Conservation (phyloP, 2,329 filamentous ascomycete genomes). For the Parastagonospora avenae region DNA sequence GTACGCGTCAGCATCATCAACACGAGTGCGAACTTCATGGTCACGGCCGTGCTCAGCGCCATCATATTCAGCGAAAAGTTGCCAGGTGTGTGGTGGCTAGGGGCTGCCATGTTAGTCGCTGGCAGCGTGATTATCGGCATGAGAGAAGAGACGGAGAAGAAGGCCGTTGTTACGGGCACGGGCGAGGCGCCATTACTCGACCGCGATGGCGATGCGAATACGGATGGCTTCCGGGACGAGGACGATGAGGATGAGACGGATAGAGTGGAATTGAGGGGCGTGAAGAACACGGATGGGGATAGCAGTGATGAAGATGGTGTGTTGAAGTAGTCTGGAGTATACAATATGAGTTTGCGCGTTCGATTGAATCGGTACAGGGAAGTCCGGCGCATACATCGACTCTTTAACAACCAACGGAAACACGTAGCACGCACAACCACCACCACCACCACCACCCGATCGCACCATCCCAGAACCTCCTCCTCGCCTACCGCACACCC, state of each 20-base stretch:
- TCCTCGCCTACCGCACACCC: no score
- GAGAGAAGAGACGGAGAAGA: slow-evolving; percentile 61
- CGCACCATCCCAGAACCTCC: no score
- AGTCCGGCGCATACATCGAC: background rate
- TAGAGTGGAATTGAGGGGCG: slow-evolving; percentile 35
- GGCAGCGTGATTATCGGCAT: slow-evolving; percentile 80
- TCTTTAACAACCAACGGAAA: no score
- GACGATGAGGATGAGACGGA: slow-evolving; percentile 26
- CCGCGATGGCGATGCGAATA: slow-evolving; percentile 16
- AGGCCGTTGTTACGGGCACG: slow-evolving; percentile 30
- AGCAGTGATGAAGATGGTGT: slow-evolving; percentile 40
- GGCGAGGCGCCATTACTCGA: slow-evolving; percentile 29
- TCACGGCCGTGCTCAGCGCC: slow-evolving; percentile 74
- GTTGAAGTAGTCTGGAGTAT: slow-evolving; percentile 27
- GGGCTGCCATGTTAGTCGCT: slow-evolving; percentile 72
- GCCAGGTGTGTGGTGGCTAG: slow-evolving; percentile 77
- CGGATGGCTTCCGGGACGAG: slow-evolving; percentile 44
- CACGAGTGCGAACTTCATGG: slow-evolving; percentile 79
- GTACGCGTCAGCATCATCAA: slow-evolving; percentile 83
- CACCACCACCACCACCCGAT: no score
- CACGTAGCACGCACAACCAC: no score
- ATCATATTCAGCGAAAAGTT: slow-evolving; percentile 73
- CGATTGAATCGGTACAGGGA: background rate
- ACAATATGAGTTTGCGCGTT: background rate
- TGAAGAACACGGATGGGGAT: slow-evolving; percentile 23